Conservation (phyloP, 2,329 filamentous ascomycete genomes). For the Ophiostoma sp. region DNA sequence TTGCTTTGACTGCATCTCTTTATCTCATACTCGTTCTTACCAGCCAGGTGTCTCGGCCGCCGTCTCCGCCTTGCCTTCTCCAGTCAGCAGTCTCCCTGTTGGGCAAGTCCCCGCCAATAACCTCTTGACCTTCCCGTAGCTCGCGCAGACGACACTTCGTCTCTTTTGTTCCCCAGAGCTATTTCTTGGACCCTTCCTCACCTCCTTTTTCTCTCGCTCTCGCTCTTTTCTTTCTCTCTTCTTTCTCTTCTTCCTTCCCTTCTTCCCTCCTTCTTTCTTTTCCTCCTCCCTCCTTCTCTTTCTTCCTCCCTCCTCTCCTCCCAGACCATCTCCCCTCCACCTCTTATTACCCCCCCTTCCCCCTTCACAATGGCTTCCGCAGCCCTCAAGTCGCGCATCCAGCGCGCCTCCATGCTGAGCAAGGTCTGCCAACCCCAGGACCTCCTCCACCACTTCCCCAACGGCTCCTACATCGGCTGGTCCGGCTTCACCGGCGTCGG, state of each 20-base stretch:
- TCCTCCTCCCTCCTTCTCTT: not conserved
- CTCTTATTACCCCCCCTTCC: not conserved
- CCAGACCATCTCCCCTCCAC: not conserved
- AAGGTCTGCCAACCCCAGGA: conserved; percentile 78
- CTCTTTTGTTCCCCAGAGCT: not conserved
- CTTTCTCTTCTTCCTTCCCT: not conserved
- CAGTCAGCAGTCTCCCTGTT: not conserved
- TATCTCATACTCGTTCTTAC: not conserved
- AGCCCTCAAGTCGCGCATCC: conserved; percentile 68
- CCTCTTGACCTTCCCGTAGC: not conserved
- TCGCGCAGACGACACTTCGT: conserved; percentile 10
- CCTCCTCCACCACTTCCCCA: conserved; percentile 72
- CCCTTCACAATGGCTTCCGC: conserved; percentile 53
- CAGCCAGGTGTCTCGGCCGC: too few species aligned
- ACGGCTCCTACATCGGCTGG: conserved; percentile 85
- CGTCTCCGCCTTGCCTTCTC: not conserved
- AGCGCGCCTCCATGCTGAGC: conserved; percentile 69
- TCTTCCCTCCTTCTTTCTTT: not conserved
- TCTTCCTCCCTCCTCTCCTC: not conserved
- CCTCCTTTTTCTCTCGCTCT: not conserved
- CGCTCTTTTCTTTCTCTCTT: not conserved
- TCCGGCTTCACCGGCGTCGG: conserved; percentile 86
- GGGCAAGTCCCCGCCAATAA: conserved; percentile 8
- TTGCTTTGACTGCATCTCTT: not conserved
- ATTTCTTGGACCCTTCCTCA: not conserved